Evolutionary conservation across 345 rosid species (phyloP), one percentile per base, ranked within the genome.

Genomic region (Salix suchowensis): DNA sequence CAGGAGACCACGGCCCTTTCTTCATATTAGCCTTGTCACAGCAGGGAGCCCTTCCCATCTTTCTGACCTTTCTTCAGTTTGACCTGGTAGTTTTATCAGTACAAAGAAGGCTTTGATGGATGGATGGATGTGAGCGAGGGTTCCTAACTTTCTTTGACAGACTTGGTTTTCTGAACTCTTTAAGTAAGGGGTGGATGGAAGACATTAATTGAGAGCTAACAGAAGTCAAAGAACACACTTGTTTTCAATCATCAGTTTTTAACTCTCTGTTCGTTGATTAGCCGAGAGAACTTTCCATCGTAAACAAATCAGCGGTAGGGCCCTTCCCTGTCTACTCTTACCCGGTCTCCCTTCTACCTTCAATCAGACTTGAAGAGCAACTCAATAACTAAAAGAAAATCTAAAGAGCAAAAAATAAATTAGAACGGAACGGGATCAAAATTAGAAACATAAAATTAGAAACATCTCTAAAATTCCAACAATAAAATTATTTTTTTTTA

Each of bases 211-310:
- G 42, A 74, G 60, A 68, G 36, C 55, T 10, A 54, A 69, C 81
- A 83, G 26, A 85, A 79, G 89, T 87, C 89, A 87, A 79, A 83
- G 69, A 64, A 65, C 76, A 76, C 69, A 74, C 68, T 70, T 68
- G 66, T 74, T 11, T 81, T 79, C 86, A 72, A 84, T 61, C 70
- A 67, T 50, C 36, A 65, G 46, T 39, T 79, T 44, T 26, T n/a
- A 37, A 18, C 28, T 18, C 32, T 65, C 30, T 67, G 2, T 6
- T 36, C 11, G 24, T 10, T 76, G 71, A 70, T 76, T 24, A 70
- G 78, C 65, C 65, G 67, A 66, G 48, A 80, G 76, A 80, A 80
- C 70, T 80, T 78, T 74, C 80, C 78, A 72, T 66, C 78, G 74
- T 67, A 78, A 62, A 77, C 42, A 50, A 79, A 72, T 68, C 72